Evolutionary conservation across 345 rosid species (phyloP).

Genomic region (Cardamine resedifolia): DNA sequence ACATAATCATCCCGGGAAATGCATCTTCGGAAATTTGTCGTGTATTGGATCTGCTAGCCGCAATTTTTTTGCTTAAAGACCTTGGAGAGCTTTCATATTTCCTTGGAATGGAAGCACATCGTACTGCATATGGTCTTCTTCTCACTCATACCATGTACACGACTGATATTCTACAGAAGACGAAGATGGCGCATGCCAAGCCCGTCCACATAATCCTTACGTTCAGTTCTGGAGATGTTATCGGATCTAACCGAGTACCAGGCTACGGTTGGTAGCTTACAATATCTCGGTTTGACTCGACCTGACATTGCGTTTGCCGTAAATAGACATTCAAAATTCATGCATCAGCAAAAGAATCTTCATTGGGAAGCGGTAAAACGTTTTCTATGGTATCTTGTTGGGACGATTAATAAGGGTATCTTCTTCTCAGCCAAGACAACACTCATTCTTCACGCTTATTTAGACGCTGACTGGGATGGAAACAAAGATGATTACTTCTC

Average conservation of each 20-base stretch:
- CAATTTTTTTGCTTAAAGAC: background rate
- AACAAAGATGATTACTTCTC: no score
- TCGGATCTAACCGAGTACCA: background rate
- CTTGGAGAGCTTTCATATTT: no score
- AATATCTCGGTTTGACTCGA: background rate
- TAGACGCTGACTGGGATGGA: no score
- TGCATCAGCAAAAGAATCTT: background rate
- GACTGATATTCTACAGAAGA: background rate
- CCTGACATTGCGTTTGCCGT: background rate
- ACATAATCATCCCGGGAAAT: background rate
- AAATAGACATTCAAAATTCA: rapidly evolving
- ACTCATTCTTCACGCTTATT: no score
- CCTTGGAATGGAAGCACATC: background rate
- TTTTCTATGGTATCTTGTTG: no score
- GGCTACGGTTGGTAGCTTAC: background rate
- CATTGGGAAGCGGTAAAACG: background rate
- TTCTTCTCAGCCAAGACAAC: no score
- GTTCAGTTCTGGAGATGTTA: background rate
- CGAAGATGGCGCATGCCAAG: background rate
- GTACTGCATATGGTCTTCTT: background rate
- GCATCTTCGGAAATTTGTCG: rapidly evolving
- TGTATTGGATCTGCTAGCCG: background rate
- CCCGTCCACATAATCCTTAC: background rate
- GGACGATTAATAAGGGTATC: no score
- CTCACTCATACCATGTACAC: background rate